Evolutionary conservation across 2,329 filamentous ascomycete genomes (phyloP), one percentile per base, ranked within the genome.

Genomic region (Cordyceps cicadae): DNA sequence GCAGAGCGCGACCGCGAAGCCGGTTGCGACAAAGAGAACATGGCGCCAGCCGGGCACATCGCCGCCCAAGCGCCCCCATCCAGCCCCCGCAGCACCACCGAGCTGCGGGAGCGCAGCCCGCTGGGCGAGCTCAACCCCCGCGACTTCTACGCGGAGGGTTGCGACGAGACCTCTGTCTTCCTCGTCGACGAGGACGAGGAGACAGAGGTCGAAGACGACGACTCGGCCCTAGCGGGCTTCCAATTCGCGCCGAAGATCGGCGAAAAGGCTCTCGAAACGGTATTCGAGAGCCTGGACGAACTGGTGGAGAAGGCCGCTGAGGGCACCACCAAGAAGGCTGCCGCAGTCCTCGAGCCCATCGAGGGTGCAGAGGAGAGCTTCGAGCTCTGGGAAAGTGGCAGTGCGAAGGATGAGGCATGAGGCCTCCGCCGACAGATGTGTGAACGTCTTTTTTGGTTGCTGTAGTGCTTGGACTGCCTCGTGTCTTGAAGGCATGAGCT

Each of bases 11-110:
- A 79, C 70, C 71, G 78, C 66, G 79, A 79, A 37, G 83, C 89
- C 65, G 81, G 83, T 51, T 80, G 85, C 37, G 89, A 91, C 69
- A 99, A 99, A 79, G 93, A 99, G 77, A 99, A 99, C 70, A 85
- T 96, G 19, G 89, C 93, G 5, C 93, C 93, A 2, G 71, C 76
- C 3, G 82, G 84, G 60, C 86, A 89, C 34, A 14, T 43, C 51
- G 72, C 88, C 45, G 84, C 82, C 32, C 81, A 88, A 68, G 85
- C 26, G 70, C 74, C n/a, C 65, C 70, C 9, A 65, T 68, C 68
- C 24, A 67, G 69, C 2, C 45, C 46, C 7, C 81, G 85, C 54
- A 77, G 80, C 62, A 86, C 86, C 78, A 70, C 82, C 19, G 77
- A 87, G 26, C 86, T 89, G 67, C 82, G 87, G 71, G 76, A 83